Evolutionary conservation across 768 basidiomycete species (phyloP).

Genomic region (Phaffia tasmanica): DNA sequence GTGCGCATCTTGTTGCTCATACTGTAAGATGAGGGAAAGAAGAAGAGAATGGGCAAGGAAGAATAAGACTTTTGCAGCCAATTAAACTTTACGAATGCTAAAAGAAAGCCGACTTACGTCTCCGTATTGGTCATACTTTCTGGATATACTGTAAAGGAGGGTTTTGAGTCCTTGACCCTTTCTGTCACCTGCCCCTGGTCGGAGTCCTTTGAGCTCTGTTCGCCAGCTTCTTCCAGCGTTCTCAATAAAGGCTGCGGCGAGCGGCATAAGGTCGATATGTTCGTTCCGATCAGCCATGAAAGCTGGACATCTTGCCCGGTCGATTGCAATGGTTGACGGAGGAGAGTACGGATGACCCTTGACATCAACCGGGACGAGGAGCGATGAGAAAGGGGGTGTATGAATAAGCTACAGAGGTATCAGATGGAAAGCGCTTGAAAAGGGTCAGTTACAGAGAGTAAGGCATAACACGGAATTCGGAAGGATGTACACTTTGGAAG

Average conservation of each 20-base stretch:
- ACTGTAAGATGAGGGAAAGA: conserved; percentile 35
- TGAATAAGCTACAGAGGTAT: conserved; percentile 38
- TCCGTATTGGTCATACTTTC: conserved; percentile 86
- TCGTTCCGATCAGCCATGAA: conserved; percentile 24
- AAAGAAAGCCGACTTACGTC: conserved; percentile 41
- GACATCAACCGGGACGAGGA: conserved; percentile 19
- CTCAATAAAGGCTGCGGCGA: conserved; percentile 37
- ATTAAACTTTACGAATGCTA: not conserved
- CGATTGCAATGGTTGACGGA: not conserved
- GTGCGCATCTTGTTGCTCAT: conserved; percentile 91
- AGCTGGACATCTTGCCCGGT: conserved; percentile 21
- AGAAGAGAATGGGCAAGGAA: not conserved
- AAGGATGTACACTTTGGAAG: conserved; percentile 55
- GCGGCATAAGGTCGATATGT: conserved; percentile 30
- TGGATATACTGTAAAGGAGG: conserved; percentile 56
- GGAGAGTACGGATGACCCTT: conserved; percentile 12
- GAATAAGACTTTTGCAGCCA: not conserved
- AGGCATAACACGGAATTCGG: not conserved
- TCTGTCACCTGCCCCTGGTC: conserved; percentile 16
- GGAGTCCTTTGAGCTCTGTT: conserved; percentile 8
- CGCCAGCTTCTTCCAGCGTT: conserved; percentile 12
- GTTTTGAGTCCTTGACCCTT: conserved; percentile 25
- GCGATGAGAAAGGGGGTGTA: conserved; percentile 17
- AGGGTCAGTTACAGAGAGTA: conserved; percentile 7
- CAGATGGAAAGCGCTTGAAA: conserved; percentile 51